Evolutionary conservation across 805 yeast species (phyloP), one percentile per base, ranked within the genome.

Genomic region (Lachancea kluyveri): DNA sequence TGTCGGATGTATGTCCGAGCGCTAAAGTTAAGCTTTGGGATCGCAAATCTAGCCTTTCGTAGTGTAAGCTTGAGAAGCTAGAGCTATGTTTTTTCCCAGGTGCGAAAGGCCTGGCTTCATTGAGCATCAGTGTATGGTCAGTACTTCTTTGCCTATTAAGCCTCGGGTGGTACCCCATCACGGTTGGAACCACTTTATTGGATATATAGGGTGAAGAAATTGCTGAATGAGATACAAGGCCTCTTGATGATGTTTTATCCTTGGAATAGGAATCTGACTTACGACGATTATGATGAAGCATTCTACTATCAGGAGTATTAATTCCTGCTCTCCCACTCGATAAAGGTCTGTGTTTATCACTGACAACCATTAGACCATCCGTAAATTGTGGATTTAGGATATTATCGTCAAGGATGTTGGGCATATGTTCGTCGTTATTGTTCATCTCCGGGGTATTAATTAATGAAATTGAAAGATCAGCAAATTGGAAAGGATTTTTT

Each of bases 401-500:
- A 22, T 52, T 45, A 30, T 58, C 54, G 35, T 50, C 54, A 11
- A 46, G 25, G 5, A 46, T 47, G 26, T 41, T 44, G 3, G 37
- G 25, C 6, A 30, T 30, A 13, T 31, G 35, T 11, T 33, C 36
- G n/a, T 31, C 39, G 16, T 31, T 28, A 26, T 25, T 37, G 7
- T 34, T 28, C 24, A 28, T 32, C 17, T 17, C 41, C 37, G 39
- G 31, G 8, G 45, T 31, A 21, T 48, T 49, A 9, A 49, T 46
- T 15, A 48, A 35, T 2, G 50, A 49, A 22, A 44, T 36, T 1
- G 47, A 41, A 6, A 33, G 36, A 23, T 50, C 52, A 9, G 43
- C 35, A 26, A 53, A 48, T 31, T 50, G 54, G 24, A 56, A 37
- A 2, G 60, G 57, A 32, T 51, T 56, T 16, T 43, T 52, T 5